These are phyloP conservation scores for Candida sakaeoensis DNA, from an alignment of 805 yeast genomes.

Conservation along the genomic window DNA sequence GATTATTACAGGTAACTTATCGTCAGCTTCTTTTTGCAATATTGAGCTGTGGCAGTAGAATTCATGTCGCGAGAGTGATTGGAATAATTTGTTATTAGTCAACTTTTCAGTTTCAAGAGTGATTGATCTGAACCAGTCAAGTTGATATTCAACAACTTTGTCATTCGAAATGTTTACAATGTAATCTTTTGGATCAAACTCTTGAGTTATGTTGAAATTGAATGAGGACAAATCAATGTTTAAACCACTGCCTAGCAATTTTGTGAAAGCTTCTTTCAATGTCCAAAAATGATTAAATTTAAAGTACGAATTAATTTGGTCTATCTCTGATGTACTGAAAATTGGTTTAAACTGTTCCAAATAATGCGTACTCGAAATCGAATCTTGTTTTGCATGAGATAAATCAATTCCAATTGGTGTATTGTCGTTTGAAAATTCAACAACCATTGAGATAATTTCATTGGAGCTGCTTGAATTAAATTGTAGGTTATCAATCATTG, in stretches of 20 bases:
- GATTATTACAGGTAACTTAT: slow-evolving; percentile 15
- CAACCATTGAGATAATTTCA: slow-evolving; percentile 43
- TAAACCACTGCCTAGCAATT: slow-evolving; percentile 59
- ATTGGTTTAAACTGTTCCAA: slow-evolving; percentile 40
- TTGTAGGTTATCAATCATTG: slow-evolving; percentile 32
- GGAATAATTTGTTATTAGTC: slow-evolving; percentile 6
- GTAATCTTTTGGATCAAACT: slow-evolving; percentile 3
- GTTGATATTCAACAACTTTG: slow-evolving; percentile 1
- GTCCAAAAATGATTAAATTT: slow-evolving; percentile 69
- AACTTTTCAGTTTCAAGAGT: slow-evolving; percentile 9
- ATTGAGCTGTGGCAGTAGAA: slow-evolving; percentile 13
- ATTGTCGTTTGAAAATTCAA: slow-evolving; percentile 22
- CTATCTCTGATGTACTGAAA: slow-evolving; percentile 35
- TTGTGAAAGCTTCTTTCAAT: slow-evolving; percentile 71
- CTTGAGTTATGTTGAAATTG: slow-evolving; percentile 12
- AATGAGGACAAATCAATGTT: slow-evolving; percentile 21
- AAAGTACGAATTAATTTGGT: slow-evolving; percentile 25
- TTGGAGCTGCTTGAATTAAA: slow-evolving; percentile 64
- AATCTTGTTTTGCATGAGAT: slow-evolving; percentile 30
- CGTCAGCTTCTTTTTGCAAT: slow-evolving; percentile 2
- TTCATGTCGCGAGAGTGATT: slow-evolving; percentile 3
- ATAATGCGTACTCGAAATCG: slow-evolving; percentile 22
- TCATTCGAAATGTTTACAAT: background rate
- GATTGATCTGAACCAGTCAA: slow-evolving; percentile 12
- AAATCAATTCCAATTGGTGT: slow-evolving; percentile 34